A percentile compares a stretch with the other conserved stretches of the same genome.
Evolutionary conservation across 768 basidiomycete genomes (phyloP).

Genomic region (Leccinum uliginosum): DNA sequence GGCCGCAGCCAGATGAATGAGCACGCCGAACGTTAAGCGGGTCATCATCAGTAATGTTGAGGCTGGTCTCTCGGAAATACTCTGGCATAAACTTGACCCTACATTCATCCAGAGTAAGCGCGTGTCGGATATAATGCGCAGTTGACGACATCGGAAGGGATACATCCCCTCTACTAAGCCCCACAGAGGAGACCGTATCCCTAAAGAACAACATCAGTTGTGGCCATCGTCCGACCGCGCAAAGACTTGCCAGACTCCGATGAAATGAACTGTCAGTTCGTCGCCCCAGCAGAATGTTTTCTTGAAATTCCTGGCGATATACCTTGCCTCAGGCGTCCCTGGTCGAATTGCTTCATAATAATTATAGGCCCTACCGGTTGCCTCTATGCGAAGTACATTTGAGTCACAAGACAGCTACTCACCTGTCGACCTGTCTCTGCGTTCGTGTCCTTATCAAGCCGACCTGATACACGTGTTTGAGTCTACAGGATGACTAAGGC

Average conservation of each 20-base stretch:
- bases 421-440: neutral
- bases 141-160: constrained; percentile 49
- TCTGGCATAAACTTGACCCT: neutral
- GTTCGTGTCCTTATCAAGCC: neutral
- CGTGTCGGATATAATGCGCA: constrained; percentile 21
- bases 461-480: neutral
- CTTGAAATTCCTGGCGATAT: neutral
- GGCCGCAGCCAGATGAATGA: neutral
- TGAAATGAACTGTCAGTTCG: constrained; percentile 21
- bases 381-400: neutral
- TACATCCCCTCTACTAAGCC: constrained; percentile 40
- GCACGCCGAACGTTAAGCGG: neutral
- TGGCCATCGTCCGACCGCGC: neutral
- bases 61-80: constrained; percentile 19
- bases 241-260: constrained; percentile 43
- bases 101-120: neutral
- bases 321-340: neutral
- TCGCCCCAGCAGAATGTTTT: neutral
- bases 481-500: neutral
- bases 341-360: neutral
- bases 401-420: neutral
- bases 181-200: constrained; percentile 65
- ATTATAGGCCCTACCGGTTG: neutral
- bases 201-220: constrained; percentile 15
- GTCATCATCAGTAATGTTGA: constrained; percentile 3